These are phyloP conservation scores for Magnolia changhungtana DNA, from an alignment of 164 flowering plant genomes.

Conservation along the genomic window DNA sequence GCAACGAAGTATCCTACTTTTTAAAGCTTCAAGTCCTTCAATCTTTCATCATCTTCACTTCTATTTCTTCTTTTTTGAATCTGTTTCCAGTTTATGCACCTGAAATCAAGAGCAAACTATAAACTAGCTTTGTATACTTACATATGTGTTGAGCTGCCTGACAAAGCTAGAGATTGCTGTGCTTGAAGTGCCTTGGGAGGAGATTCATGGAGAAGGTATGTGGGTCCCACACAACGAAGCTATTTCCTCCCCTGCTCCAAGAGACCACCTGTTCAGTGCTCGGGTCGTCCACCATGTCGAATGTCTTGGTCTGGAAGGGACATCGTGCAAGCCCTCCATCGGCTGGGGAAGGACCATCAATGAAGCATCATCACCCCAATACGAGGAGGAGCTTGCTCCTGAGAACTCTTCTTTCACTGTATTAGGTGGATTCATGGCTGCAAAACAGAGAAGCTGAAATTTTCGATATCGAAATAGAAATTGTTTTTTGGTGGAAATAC, in stretches of 20 bases:
- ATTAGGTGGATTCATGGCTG: conserved; percentile 26
- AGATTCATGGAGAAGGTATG: conserved; percentile 48
- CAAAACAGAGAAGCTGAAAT: neutral
- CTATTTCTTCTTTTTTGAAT: too few species aligned
- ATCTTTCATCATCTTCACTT: neutral
- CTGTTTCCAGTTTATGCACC: neutral
- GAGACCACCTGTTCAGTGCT: conserved; percentile 52
- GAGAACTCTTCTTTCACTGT: conserved; percentile 31
- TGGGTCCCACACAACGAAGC: conserved; percentile 81
- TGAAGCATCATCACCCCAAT: conserved; percentile 13
- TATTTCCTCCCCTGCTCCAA: conserved; percentile 62
- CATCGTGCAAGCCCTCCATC: conserved; percentile 37
- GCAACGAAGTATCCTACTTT: neutral
- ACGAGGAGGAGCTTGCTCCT: conserved; percentile 18
- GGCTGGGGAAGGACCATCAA: conserved; percentile 44
- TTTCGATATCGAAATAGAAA: conserved; percentile 15
- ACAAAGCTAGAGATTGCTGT: conserved; percentile 88
- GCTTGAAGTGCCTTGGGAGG: conserved; percentile 79
- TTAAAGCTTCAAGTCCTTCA: neutral
- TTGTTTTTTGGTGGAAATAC: conserved; percentile 9
- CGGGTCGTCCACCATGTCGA: conserved; percentile 60
- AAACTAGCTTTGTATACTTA: conserved; percentile 28
- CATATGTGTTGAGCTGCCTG: conserved; percentile 83
- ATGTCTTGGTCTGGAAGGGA: conserved; percentile 49
- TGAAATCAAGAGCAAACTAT: conserved; percentile 4